Percentiles rank a stretch among this genome's conserved stretches.
These are phyloP conservation scores for Botrytis hyacinthi DNA, from an alignment of 2,329 filamentous ascomycete genomes.

Conservation along the genomic window DNA sequence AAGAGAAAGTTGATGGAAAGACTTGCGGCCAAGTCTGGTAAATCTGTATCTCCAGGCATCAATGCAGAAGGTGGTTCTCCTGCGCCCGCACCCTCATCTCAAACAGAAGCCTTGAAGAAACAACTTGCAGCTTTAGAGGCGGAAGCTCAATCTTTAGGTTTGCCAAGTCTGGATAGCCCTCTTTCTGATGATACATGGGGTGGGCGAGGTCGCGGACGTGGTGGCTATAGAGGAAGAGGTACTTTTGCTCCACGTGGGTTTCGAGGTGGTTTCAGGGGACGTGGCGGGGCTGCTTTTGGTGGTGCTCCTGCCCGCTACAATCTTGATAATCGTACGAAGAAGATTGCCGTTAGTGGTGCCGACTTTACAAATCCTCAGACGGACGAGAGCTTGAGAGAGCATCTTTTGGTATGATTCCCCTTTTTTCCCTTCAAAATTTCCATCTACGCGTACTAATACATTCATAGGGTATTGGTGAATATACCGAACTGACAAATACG, in stretches of 20 bases:
- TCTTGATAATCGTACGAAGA: constrained; percentile 73
- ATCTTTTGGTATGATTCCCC: constrained; percentile 58
- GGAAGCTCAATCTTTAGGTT: constrained; percentile 67
- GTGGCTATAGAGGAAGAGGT: constrained; percentile 39
- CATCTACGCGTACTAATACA: constrained; percentile 22
- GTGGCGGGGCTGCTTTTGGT: constrained; percentile 42
- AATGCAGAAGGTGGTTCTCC: constrained; percentile 26
- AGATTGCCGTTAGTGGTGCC: constrained; percentile 61
- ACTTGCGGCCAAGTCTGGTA: constrained; percentile 54
- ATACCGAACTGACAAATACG: constrained; percentile 54
- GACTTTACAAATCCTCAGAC: constrained; percentile 61
- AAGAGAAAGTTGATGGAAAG: constrained; percentile 60
- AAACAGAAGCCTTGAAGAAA: constrained; percentile 65
- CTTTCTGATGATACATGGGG: constrained; percentile 47
- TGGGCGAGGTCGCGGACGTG: constrained; percentile 43
- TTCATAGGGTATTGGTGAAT: constrained; percentile 59
- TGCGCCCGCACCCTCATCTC: constrained; percentile 35
- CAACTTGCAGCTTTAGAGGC: constrained; percentile 71
- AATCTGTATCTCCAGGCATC: constrained; percentile 25
- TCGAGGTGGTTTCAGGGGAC: constrained; percentile 47
- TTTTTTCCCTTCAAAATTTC: constrained; percentile 1
- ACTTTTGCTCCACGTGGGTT: constrained; percentile 40
- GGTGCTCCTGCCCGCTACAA: constrained; percentile 51
- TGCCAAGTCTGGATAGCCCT: constrained; percentile 49
- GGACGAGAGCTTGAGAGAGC: constrained; percentile 69